Evolutionary conservation across 352 stramenopile species (phyloP), one percentile per base, ranked within the genome.

Genomic region (Nothophytophthora sp.): DNA sequence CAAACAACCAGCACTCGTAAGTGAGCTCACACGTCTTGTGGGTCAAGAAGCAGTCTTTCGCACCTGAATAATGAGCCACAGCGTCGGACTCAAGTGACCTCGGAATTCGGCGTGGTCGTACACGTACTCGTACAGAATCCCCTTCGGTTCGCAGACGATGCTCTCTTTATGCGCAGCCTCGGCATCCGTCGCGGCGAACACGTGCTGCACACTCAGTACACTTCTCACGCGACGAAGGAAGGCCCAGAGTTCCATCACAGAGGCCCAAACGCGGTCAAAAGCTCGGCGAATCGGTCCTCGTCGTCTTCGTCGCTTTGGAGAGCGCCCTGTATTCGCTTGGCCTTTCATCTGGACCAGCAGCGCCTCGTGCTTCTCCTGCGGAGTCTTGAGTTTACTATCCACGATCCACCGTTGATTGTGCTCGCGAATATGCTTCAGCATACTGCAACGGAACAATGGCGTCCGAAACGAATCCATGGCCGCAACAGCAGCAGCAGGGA

Each of bases 81-180:
- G 45, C 9, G 82, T 90, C 20, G 76, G 73, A 32, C 82, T 91
- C 4, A 58, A 50, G 2, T 78, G 63, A 24, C 77, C 76, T 0
- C 73, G 62, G 28, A 86, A 85, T 50, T 92, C 82, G 19, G 81
- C 76, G 35, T 88, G 67, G 27, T 92, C 80, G 46, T 91, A 92
- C n/a, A 81, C 50, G 39, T 91, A 92, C 55, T 92, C 82, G 55
- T 89, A 91, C 32, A 92, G 45, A 36, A 92, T 88, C 12, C 80
- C 82, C 49, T 89, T 92, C 0, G 82, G 78, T 19, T 92, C 81
- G 28, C 79, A 84, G 12, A 92, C 83, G 41, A 92, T 88, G 45
- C 50, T 73, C 29, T 81, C 61, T 24, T 76, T 81, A 29, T 73
- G 45, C 5, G 54, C 47, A n/a, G 46, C 52, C 45, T 78, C 56